phyloP scores from a whole-genome alignment of 371 early-diverging fungal genomes.

The Nematocida minor region DNA sequence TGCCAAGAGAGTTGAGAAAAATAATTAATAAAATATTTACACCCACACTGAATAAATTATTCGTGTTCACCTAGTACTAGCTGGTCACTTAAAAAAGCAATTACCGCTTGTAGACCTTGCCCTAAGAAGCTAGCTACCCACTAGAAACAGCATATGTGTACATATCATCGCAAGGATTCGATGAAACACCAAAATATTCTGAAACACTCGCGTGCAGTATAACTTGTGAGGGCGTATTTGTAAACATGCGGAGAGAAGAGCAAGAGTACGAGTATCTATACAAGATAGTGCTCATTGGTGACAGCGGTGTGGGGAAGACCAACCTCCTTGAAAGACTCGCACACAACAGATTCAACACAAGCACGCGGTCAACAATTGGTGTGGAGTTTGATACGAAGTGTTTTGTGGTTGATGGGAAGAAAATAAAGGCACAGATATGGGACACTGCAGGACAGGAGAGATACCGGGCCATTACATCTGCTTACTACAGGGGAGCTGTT shows the following conservation, averaged over 20 bases:
- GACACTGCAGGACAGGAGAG: constrained; percentile 73
- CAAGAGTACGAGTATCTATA: constrained; percentile 67
- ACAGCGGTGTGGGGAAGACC: constrained; percentile 97
- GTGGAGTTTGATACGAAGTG: constrained; percentile 93
- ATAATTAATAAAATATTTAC: too few species aligned
- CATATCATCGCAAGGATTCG: too few species aligned
- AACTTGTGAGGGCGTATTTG: background rate
- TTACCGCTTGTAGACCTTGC: too few species aligned
- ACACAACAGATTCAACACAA: constrained; percentile 86
- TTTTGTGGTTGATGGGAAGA: constrained; percentile 86
- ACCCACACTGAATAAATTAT: too few species aligned
- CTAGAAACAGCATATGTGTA: too few species aligned
- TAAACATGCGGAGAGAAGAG: constrained; percentile 54
- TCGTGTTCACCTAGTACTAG: too few species aligned
- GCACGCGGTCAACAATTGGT: constrained; percentile 96
- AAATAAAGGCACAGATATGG: constrained; percentile 99
- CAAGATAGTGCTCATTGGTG: constrained; percentile 95
- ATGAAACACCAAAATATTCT: background rate
- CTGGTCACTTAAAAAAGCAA: too few species aligned
- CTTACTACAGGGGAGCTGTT: constrained; percentile 96
- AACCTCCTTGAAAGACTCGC: constrained; percentile 93
- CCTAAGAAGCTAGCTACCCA: too few species aligned
- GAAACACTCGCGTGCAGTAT: background rate
- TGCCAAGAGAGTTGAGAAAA: too few species aligned
- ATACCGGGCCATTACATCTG: constrained; percentile 66